Evolutionary conservation across 805 yeast genomes (phyloP).

Genomic region (Yarrowia bubula): DNA sequence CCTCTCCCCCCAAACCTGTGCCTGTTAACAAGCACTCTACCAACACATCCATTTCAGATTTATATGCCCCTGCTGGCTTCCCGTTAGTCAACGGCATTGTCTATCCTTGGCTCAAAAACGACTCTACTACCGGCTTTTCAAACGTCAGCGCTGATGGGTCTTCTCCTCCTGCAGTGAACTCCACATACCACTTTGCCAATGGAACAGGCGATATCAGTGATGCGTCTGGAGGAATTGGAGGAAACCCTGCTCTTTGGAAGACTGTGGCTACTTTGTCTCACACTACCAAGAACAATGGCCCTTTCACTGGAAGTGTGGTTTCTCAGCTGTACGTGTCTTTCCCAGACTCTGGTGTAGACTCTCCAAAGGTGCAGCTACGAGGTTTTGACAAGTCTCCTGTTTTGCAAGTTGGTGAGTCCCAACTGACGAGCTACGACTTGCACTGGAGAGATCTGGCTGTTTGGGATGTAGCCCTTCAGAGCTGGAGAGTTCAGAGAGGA

Average conservation of each 20-base stretch:
- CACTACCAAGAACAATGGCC: constrained; percentile 49
- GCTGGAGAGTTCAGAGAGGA: constrained; percentile 43
- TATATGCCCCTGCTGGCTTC: constrained; percentile 52
- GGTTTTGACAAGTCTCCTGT: constrained; percentile 57
- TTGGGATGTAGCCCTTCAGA: constrained; percentile 55
- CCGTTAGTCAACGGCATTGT: constrained; percentile 54
- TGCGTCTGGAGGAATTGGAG: constrained; percentile 52
- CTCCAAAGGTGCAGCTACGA: constrained; percentile 51
- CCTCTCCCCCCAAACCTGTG: constrained; percentile 37
- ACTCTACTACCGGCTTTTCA: not conserved
- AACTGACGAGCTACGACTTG: constrained; percentile 45
- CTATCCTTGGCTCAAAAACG: constrained; percentile 44
- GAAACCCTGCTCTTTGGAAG: constrained; percentile 61
- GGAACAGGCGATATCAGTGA: constrained; percentile 41
- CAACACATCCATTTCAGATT: constrained; percentile 34
- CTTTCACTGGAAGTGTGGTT: constrained; percentile 48
- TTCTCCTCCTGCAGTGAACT: not conserved
- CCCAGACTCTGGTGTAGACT: constrained; percentile 42
- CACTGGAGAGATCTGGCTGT: constrained; percentile 53
- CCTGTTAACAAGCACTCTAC: not conserved
- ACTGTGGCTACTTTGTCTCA: constrained; percentile 48
- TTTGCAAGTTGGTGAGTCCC: constrained; percentile 45
- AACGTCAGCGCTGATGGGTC: constrained; percentile 28
- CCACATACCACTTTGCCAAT: not conserved
- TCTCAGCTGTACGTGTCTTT: constrained; percentile 55